Percentiles rank a stretch among this genome's conserved stretches.
These are phyloP conservation scores for Phascolomyces articulosus DNA, from an alignment of 371 early-diverging fungal species.

Conservation along the genomic window DNA sequence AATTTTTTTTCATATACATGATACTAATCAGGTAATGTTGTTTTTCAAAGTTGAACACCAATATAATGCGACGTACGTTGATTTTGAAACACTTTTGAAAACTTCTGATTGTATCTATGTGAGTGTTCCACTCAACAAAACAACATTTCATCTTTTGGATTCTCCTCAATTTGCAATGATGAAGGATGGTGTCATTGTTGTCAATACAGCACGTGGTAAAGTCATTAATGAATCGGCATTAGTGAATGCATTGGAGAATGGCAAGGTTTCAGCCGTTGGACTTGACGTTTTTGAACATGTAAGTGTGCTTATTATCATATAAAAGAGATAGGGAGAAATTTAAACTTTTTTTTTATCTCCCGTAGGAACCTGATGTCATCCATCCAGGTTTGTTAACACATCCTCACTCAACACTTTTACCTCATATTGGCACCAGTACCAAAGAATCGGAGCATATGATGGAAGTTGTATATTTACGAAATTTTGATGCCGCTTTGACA, in stretches of 20 bases:
- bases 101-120: conserved; percentile 61
- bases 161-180: conserved; percentile 49
- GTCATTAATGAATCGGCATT: conserved; percentile 59
- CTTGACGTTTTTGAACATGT: conserved; percentile 64
- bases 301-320: conserved; percentile 14
- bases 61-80: conserved; percentile 43
- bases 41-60: conserved; percentile 39
- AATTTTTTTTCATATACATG: too few species aligned
- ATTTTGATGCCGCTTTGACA: conserved; percentile 35
- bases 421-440: conserved; percentile 52
- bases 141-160: conserved; percentile 54
- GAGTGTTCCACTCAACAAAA: conserved; percentile 55
- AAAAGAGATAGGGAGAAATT: neutral
- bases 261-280: conserved; percentile 58
- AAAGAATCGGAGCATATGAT: conserved; percentile 44
- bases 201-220: conserved; percentile 67
- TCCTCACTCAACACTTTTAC: conserved; percentile 43
- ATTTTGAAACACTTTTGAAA: conserved; percentile 51
- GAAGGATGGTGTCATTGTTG: conserved; percentile 57
- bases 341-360: neutral
- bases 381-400: conserved; percentile 44
- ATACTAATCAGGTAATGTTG: too few species aligned
- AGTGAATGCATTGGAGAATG: conserved; percentile 57
- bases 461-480: conserved; percentile 43
- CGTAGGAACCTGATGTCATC: conserved; percentile 42